Evolutionary conservation across 2,329 filamentous ascomycete genomes (phyloP), one percentile per base, ranked within the genome.

Genomic region (Aureobasidium sp.): DNA sequence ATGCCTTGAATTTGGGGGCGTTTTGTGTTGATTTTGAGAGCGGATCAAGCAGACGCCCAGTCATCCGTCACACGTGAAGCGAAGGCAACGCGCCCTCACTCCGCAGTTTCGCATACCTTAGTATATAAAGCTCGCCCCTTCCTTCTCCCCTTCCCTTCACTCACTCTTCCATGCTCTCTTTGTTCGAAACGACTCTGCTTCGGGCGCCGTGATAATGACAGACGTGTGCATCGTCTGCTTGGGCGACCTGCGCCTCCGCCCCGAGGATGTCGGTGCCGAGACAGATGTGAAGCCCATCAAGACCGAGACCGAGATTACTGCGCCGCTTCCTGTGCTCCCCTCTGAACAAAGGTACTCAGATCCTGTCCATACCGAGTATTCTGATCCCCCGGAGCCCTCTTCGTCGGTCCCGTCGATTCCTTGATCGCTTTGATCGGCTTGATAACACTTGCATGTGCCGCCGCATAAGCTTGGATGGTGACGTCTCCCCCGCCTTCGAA

Each of bases 221-320:
- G 84, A 87, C 74, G 84, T 83, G 70, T 88, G 85, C 77, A 88
- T 88, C 77, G 85, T 88, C 74, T 88, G 85, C 78, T 79, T 88
- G 78, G 85, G 84, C 79, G 84, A 87, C 78, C 82, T 88, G 76
- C 82, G 80, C 75, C 80, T 78, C 48, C n/a, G 49, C 34, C 22
- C 42, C 22, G 37, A 39, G 29, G 22, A 53, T 22, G 29, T 12
- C 22, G 42, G 36, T 45, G 59, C 41, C 41, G 51, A 57, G 27
- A 57, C 53, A 20, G n/a, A 57, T 34, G 22, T 25, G 14, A 34
- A 36, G n/a, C 20, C n/a, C 25, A 22, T 27, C 29, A 42, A 47
- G 25, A 31, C 7, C 34, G 53, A 47, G 25, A 31, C 2, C 34
- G 34, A 29, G 15, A 41, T n/a, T 34, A 31, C 22, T 47, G 27